Evolutionary conservation across 345 rosid species (phyloP).

Genomic region (Syzygium aqueum): DNA sequence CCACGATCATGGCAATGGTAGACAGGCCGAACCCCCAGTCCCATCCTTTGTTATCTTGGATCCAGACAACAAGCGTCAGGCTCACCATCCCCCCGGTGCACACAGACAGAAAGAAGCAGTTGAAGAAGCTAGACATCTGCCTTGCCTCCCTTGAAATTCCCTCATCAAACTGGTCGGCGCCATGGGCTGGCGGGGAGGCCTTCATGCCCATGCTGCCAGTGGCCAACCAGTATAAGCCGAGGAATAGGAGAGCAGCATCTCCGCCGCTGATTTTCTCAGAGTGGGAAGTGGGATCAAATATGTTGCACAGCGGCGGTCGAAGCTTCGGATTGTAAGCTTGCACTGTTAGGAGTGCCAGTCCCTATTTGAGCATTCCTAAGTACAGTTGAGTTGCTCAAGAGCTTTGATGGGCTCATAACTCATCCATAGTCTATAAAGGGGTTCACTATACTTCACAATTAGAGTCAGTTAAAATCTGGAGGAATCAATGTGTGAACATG

Average conservation of each 20-base stretch:
- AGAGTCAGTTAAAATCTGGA: background rate
- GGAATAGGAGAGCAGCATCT: conserved; percentile 30
- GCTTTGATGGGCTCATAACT: background rate
- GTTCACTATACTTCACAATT: background rate
- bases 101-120: conserved; percentile 20
- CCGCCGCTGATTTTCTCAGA: conserved; percentile 26
- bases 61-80: conserved; percentile 39
- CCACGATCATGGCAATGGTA: conserved; percentile 21
- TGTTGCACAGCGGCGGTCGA: conserved; percentile 32
- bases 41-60: conserved; percentile 50
- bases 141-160: conserved; percentile 31
- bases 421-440: background rate
- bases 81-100: conserved; percentile 35
- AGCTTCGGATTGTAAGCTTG: conserved; percentile 44
- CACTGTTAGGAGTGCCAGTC: conserved; percentile 28
- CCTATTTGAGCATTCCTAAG: conserved; percentile 13
- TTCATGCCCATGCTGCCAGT: conserved; percentile 38
- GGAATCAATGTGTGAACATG: background rate
- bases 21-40: conserved; percentile 38
- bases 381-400: background rate
- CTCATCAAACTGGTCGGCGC: conserved; percentile 53
- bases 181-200: conserved; percentile 43
- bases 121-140: conserved; percentile 51
- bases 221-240: conserved; percentile 36
- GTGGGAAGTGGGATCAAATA: conserved; percentile 15